Conservation (phyloP, 208 protist genomes). For the Blastocrithidia nonstop region DNA sequence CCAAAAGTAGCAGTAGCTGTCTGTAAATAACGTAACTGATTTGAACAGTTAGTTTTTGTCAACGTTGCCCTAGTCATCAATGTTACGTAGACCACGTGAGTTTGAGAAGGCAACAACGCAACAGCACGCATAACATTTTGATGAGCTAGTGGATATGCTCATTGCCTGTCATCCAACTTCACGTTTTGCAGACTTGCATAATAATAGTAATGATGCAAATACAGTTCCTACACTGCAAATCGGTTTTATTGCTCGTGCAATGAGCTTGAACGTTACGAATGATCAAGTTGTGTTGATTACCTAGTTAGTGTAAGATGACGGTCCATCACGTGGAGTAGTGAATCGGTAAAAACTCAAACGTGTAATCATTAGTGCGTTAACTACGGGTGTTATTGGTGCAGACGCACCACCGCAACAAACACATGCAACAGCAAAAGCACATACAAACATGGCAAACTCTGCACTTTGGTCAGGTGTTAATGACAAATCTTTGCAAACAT, state of each 20-base stretch:
- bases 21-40: no score
- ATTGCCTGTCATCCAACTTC: no score
- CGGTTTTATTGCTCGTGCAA: slow-evolving; percentile 63
- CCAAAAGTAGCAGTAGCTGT: no score
- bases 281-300: slow-evolving; percentile 37
- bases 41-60: no score
- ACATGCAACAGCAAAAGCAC: neutral
- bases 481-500: no score
- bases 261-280: slow-evolving; percentile 71
- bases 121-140: no score
- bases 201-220: slow-evolving; percentile 1
- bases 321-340: slow-evolving; percentile 38
- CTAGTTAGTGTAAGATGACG: slow-evolving; percentile 57
- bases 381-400: slow-evolving; percentile 47
- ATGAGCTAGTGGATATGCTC: no score
- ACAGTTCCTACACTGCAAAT: slow-evolving; percentile 45
- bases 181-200: no score
- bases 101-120: no score
- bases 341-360: slow-evolving; percentile 17
- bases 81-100: no score
- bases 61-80: no score
- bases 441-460: slow-evolving; percentile 4
- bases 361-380: slow-evolving; percentile 56
- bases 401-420: neutral
- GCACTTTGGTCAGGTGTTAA: no score